phyloP scores from a whole-genome alignment of 2,329 filamentous ascomycete species.

The Diaporthe vexans region DNA sequence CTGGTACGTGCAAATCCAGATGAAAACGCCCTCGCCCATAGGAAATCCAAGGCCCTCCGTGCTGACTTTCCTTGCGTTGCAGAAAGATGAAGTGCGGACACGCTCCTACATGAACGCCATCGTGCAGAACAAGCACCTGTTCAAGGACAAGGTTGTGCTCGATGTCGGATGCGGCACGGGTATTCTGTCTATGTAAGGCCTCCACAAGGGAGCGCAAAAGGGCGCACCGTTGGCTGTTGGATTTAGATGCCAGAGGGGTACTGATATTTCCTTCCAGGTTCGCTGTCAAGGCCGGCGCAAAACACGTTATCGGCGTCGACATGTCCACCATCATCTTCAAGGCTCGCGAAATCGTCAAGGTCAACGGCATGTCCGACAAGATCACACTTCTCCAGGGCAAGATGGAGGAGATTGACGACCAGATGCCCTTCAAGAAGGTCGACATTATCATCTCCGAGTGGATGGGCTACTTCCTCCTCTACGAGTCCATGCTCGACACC shows the following conservation, averaged over 20 bases:
- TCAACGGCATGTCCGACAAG: slow-evolving; percentile 93
- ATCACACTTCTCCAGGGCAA: slow-evolving; percentile 98
- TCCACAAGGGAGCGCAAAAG: not conserved
- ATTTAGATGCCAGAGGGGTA: not conserved
- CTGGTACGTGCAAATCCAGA: slow-evolving; percentile 74
- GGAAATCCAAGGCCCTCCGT: not conserved
- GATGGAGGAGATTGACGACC: slow-evolving; percentile 92
- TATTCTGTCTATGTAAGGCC: slow-evolving; percentile 94
- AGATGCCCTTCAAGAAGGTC: slow-evolving; percentile 90
- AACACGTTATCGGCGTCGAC: slow-evolving; percentile 98
- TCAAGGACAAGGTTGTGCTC: slow-evolving; percentile 87
- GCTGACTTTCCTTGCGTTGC: slow-evolving; percentile 47
- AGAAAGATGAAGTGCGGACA: slow-evolving; percentile 99
- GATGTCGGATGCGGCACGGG: slow-evolving; percentile 98
- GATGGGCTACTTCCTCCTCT: slow-evolving; percentile 99
- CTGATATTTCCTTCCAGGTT: slow-evolving; percentile 74
- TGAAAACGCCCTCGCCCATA: not conserved
- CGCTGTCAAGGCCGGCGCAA: slow-evolving; percentile 93
- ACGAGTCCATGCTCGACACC: slow-evolving; percentile 99
- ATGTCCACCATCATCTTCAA: slow-evolving; percentile 99
- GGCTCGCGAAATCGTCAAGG: slow-evolving; percentile 92
- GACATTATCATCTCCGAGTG: slow-evolving; percentile 99
- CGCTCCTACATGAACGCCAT: slow-evolving; percentile 97
- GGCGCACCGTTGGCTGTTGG: not conserved
- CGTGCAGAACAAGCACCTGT: slow-evolving; percentile 94